Evolutionary conservation across 1,284 basidiomycete species (phyloP), one percentile per base, ranked within the genome.

Genomic region (Coniferiporia sulphurascens): DNA sequence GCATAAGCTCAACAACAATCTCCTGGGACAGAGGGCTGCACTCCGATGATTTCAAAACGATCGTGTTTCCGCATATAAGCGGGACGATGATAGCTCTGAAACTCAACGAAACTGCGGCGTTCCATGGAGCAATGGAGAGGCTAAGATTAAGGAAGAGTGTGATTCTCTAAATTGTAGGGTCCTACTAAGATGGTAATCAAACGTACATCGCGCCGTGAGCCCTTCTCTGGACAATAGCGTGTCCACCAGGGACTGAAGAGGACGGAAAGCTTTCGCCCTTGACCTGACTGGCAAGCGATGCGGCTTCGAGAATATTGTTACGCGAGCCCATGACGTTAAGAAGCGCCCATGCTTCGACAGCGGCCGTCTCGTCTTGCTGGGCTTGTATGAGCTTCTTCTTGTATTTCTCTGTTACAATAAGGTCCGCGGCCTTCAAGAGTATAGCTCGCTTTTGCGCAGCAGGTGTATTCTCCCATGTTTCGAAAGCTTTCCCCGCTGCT

Each of bases 61-160:
- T 79, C 0, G 84, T 84, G 69, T 87, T 87, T 2, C 85, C 86
- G 35, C 82, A 83, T 3, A 86, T 73, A 21, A 87, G 72, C 0
- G 85, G 82, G 9, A 80, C 72, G 3, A 76, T 72, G 43, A 83
- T 71, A 0, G 83, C 79, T 12, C 84, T 73, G 3, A 83, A 62
- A 0, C 77, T 67, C n/a, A 85, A 70, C 0, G 66, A 64, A 9
- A 78, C 65, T 0, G 82, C 78, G 4, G 75, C 76, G 64, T 84
- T 83, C 74, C 74, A 76, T 3, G 69, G 70, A 8, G 67, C 65
- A 9, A 66, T 63, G 4, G 66, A 63, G 36, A 66, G 67, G 22
- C 62, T 69, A 62, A 22, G 41, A 34, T 7, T 19, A 59, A 57
- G 50, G 10, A 44, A 49, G 12, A 22, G n/a, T 27, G 52, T 19